A percentile compares a stretch with the other conserved stretches of the same genome.
phyloP scores from a whole-genome alignment of 2,329 filamentous ascomycete species.

The Trichoderma endophyticum region DNA sequence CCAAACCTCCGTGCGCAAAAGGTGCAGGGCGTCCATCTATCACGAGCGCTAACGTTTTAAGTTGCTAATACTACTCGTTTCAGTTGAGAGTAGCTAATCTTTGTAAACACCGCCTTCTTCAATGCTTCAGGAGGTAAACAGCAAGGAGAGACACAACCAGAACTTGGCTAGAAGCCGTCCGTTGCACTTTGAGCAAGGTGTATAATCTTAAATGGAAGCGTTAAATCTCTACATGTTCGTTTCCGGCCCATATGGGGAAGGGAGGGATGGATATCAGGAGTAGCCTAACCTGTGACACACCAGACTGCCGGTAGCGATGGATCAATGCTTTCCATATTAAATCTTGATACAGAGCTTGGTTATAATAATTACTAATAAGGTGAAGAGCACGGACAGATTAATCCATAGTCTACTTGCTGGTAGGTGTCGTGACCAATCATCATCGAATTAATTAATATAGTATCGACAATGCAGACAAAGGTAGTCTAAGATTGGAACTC shows the following conservation, averaged over 20 bases:
- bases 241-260: not conserved
- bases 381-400: not conserved
- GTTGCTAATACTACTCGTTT: slow-evolving; percentile 3
- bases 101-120: not conserved
- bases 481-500: not conserved
- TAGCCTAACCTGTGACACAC: not conserved
- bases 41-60: slow-evolving; percentile 5
- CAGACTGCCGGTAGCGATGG: not conserved
- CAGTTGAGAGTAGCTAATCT: not conserved
- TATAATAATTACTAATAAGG: not conserved
- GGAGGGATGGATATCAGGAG: not conserved
- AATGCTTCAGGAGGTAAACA: not conserved
- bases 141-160: not conserved
- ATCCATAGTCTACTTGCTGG: not conserved
- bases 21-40: slow-evolving; percentile 3
- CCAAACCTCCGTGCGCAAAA: not conserved
- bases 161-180: not conserved
- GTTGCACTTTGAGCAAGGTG: not conserved
- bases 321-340: not conserved
- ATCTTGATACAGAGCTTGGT: not conserved
- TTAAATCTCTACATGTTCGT: not conserved
- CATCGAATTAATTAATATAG: not conserved
- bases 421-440: not conserved
- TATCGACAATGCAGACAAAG: not conserved
- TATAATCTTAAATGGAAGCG: not conserved